Evolutionary conservation across 805 yeast species (phyloP).

Genomic region (Zygotorulaspora florentina): DNA sequence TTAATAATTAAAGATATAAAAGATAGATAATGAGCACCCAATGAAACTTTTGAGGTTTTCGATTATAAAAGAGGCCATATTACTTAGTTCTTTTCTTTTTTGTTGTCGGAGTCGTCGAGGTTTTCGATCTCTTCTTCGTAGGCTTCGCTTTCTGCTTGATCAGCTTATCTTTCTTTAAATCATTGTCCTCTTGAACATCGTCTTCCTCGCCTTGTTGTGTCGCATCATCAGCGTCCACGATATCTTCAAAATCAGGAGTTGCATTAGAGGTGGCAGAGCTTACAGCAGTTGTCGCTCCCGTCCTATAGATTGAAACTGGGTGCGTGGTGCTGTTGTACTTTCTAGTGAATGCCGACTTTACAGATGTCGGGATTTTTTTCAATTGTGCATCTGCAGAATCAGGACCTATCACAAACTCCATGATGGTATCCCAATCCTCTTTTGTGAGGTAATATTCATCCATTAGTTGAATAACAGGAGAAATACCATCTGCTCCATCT

Average conservation of each 20-base stretch:
- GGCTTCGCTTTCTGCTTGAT: constrained; percentile 33
- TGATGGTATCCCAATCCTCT: constrained; percentile 86
- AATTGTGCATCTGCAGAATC: constrained; percentile 40
- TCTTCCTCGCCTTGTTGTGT: constrained; percentile 29
- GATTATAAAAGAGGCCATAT: no score
- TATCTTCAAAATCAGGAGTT: constrained; percentile 37
- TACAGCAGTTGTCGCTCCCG: constrained; percentile 52
- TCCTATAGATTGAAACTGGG: constrained; percentile 78
- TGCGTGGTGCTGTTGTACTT: constrained; percentile 71
- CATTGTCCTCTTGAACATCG: constrained; percentile 30
- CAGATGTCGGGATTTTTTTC: constrained; percentile 69
- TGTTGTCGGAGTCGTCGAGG: constrained; percentile 14
- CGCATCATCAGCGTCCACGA: constrained; percentile 35
- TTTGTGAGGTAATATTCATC: constrained; percentile 82
- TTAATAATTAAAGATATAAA: no score
- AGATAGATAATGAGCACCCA: no score
- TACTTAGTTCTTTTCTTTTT: constrained; percentile 21
- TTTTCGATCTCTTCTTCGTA: constrained; percentile 24
- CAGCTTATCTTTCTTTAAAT: constrained; percentile 37
- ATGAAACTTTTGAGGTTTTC: neutral
- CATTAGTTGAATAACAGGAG: constrained; percentile 62
- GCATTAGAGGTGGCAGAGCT: constrained; percentile 15
- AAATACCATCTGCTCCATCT: constrained; percentile 59
- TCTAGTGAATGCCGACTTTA: constrained; percentile 82
- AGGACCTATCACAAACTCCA: constrained; percentile 79